phyloP scores from a whole-genome alignment of 441 rosid species.

The Mallotus repandus region DNA sequence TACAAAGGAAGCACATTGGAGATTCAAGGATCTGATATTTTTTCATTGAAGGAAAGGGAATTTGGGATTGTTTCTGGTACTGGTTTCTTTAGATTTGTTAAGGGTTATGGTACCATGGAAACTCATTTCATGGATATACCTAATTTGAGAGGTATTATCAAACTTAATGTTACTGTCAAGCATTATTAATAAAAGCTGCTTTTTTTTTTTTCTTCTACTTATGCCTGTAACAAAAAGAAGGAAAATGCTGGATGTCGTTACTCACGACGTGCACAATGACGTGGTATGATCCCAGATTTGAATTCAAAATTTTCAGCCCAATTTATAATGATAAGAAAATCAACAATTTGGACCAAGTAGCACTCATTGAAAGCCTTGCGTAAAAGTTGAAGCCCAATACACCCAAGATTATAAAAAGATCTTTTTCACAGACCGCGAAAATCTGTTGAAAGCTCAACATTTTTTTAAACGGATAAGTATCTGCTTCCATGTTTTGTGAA shows the following conservation, averaged over 20 bases:
- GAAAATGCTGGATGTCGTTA: too few species aligned
- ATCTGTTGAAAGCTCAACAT: conserved; percentile 4
- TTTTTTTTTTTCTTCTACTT: too few species aligned
- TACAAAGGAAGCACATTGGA: conserved; percentile 41
- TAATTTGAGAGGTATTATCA: conserved; percentile 36
- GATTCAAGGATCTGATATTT: conserved; percentile 45
- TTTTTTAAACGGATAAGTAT: conserved; percentile 11
- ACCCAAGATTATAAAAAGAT: neutral
- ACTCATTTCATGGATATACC: conserved; percentile 37
- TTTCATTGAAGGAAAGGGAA: conserved; percentile 37
- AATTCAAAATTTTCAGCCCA: too few species aligned
- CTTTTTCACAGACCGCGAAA: conserved; percentile 6
- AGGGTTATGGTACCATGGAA: conserved; percentile 39
- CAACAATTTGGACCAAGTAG: too few species aligned
- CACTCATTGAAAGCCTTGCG: too few species aligned
- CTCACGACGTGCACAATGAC: too few species aligned
- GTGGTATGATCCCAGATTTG: too few species aligned
- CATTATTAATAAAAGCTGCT: conserved; percentile 19
- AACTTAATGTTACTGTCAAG: conserved; percentile 40
- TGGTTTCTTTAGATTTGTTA: conserved; percentile 40
- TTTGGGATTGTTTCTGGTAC: conserved; percentile 48
- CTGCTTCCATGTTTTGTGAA: neutral
- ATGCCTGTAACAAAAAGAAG: too few species aligned
- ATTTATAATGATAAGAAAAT: too few species aligned
- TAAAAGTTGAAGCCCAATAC: neutral